Evolutionary conservation across 148 eudicot species (phyloP).

Genomic region (Salicornia ramosissima): DNA sequence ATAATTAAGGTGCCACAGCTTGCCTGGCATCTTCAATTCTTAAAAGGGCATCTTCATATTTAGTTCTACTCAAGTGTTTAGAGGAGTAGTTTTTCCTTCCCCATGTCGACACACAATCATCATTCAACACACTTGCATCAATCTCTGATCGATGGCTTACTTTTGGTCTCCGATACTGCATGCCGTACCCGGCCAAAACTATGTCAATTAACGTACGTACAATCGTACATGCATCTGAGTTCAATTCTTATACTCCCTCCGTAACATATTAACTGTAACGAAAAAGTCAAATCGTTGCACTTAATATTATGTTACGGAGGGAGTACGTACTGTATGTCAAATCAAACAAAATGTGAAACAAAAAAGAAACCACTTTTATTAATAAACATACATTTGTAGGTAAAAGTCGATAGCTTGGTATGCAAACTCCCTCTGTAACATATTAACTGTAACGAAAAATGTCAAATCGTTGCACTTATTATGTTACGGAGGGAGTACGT

Average conservation of each 20-base stretch:
- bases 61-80: constrained; percentile 98
- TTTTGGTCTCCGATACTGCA: constrained; percentile 81
- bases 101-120: constrained; percentile 94
- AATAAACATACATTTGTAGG: constrained; percentile 82
- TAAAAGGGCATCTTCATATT: constrained; percentile 94
- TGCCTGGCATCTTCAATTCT: constrained; percentile 99
- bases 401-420: constrained; percentile 94
- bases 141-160: constrained; percentile 93
- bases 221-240: no score
- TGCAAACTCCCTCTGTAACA: constrained; percentile 83
- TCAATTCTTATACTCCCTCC: no score
- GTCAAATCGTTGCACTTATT: no score
- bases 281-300: no score
- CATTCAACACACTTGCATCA: constrained; percentile 85
- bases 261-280: no score
- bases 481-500: no score
- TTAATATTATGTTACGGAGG: no score
- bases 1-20: constrained; percentile 7
- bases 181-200: constrained; percentile 13
- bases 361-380: not conserved
- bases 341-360: constrained; percentile 20
- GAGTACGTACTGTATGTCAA: no score
- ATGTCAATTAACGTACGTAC: constrained; percentile 13
- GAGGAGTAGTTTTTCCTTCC: constrained; percentile 98
- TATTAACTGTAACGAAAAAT: no score